phyloP scores from a whole-genome alignment of 768 basidiomycete genomes.

The Naematelia encephala region DNA sequence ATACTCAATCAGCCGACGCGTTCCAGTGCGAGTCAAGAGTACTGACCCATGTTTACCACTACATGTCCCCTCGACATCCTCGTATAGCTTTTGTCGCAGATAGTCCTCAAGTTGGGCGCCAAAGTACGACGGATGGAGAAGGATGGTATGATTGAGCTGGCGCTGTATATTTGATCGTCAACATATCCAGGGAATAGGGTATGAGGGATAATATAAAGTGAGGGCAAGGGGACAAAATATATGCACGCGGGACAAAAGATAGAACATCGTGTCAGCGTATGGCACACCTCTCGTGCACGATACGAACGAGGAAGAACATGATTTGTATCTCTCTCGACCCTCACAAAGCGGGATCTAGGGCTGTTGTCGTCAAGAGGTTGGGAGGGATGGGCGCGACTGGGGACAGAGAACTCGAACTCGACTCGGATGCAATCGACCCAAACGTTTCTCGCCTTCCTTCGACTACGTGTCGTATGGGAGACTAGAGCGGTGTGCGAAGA shows the following conservation, averaged over 20 bases:
- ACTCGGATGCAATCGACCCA: background rate
- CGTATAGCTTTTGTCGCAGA: conserved; percentile 86
- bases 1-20: conserved; percentile 12
- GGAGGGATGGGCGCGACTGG: background rate
- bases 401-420: background rate
- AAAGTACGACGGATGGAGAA: conserved; percentile 96
- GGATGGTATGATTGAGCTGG: conserved; percentile 94
- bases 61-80: conserved; percentile 96
- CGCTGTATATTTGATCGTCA: conserved; percentile 60
- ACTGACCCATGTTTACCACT: conserved; percentile 78
- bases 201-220: background rate
- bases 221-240: background rate
- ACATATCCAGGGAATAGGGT: conserved; percentile 3
- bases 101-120: conserved; percentile 92
- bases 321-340: background rate
- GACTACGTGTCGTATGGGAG: conserved; percentile 2
- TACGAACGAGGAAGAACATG: conserved; percentile 50
- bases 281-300: conserved; percentile 10
- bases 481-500: conserved; percentile 8
- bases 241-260: background rate
- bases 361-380: too few relatives aligned
- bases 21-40: background rate
- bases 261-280: conserved; percentile 22
- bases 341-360: background rate
- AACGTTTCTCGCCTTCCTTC: background rate